Evolutionary conservation across 371 early-diverging fungal species (phyloP).

Genomic region (Mortierella sp.): DNA sequence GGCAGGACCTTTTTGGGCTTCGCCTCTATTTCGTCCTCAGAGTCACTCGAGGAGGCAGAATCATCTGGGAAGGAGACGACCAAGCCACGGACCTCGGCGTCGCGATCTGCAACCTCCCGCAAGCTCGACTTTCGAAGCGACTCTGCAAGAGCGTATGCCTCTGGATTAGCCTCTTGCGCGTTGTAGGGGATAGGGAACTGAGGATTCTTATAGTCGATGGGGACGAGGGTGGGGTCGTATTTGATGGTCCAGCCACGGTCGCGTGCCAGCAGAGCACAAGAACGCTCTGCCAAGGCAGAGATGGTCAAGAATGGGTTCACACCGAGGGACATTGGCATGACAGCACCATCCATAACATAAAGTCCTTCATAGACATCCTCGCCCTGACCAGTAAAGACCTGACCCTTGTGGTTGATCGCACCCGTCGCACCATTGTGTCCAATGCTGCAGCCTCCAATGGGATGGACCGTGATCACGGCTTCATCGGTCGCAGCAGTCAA

Average conservation of each 20-base stretch:
- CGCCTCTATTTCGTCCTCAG: slow-evolving; percentile 11
- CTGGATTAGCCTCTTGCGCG: slow-evolving; percentile 23
- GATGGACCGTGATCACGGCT: slow-evolving; percentile 56
- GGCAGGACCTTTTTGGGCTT: slow-evolving; percentile 20
- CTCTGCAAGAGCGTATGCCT: slow-evolving; percentile 24
- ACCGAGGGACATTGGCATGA: slow-evolving; percentile 56
- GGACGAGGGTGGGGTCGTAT: slow-evolving; percentile 39
- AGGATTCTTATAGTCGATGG: slow-evolving; percentile 52
- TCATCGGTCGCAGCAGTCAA: slow-evolving; percentile 45
- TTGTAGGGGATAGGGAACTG: slow-evolving; percentile 42
- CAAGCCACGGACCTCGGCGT: slow-evolving; percentile 31
- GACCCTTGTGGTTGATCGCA: slow-evolving; percentile 59
- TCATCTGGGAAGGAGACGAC: slow-evolving; percentile 38
- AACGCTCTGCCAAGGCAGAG: slow-evolving; percentile 54
- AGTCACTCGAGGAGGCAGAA: slow-evolving; percentile 10
- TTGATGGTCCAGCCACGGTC: slow-evolving; percentile 56
- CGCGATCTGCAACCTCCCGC: slow-evolving; percentile 23
- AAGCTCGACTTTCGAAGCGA: slow-evolving; percentile 32
- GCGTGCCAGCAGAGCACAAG: slow-evolving; percentile 43
- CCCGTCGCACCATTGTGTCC: slow-evolving; percentile 46
- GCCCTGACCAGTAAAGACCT: slow-evolving; percentile 49
- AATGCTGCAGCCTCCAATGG: slow-evolving; percentile 54
- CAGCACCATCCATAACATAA: slow-evolving; percentile 58
- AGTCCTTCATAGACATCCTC: slow-evolving; percentile 55
- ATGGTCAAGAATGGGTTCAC: slow-evolving; percentile 60